phyloP scores from a whole-genome alignment of 2,329 filamentous ascomycete species.

The Parastagonospora nodorum region DNA sequence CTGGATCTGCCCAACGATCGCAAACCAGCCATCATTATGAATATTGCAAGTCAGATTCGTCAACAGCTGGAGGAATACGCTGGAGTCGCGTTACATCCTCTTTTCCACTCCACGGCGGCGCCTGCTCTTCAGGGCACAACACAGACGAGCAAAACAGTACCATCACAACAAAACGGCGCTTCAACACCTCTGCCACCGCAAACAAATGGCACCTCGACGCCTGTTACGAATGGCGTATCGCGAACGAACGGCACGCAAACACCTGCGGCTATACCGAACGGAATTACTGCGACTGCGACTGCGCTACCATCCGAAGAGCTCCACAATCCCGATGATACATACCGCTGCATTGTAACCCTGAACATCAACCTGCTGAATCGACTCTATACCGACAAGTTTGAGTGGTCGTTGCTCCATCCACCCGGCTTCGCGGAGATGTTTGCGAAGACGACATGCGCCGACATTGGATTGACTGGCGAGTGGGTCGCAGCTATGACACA shows the following conservation, averaged over 20 bases:
- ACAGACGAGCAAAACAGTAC: too few relatives aligned
- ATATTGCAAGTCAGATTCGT: conserved; percentile 92
- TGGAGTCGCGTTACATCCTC: conserved; percentile 87
- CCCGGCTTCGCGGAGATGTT: conserved; percentile 91
- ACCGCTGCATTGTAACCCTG: conserved; percentile 87
- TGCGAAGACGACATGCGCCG: conserved; percentile 88
- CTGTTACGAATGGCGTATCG: conserved; percentile 54
- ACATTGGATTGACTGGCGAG: conserved; percentile 86
- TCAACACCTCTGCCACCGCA: conserved; percentile 53
- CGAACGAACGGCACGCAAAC: conserved; percentile 51
- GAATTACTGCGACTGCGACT: conserved; percentile 73
- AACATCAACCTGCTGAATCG: conserved; percentile 91
- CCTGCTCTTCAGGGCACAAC: conserved; percentile 35
- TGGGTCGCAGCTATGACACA: conserved; percentile 95
- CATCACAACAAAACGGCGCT: conserved; percentile 45
- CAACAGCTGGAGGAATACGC: conserved; percentile 96
- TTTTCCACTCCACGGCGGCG: conserved; percentile 71
- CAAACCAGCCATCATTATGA: conserved; percentile 67
- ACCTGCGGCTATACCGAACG: conserved; percentile 54
- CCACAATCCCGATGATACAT: conserved; percentile 89
- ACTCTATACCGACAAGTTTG: conserved; percentile 95
- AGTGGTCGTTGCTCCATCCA: conserved; percentile 93
- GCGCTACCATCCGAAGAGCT: conserved; percentile 70
- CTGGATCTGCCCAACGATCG: conserved; percentile 81
- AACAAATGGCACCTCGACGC: conserved; percentile 61